Conservation (phyloP, 2,329 filamentous ascomycete species). For the Aspergillus piperis region DNA sequence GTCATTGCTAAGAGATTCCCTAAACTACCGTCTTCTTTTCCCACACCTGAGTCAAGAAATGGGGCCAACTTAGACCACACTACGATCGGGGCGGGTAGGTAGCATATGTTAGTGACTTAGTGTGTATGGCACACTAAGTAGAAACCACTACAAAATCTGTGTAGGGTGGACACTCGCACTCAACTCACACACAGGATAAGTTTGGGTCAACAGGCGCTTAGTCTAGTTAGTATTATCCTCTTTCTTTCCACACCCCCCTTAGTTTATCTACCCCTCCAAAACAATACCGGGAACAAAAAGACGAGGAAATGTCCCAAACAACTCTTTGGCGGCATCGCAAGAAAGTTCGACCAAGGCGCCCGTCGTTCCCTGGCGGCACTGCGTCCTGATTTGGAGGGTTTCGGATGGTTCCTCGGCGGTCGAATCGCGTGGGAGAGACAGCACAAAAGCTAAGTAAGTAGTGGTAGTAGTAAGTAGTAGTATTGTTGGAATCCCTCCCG, state of each 20-base stretch:
- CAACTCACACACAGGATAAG: neutral
- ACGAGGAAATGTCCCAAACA: neutral
- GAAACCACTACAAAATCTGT: neutral
- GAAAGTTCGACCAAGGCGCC: conserved; percentile 17
- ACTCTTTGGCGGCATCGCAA: neutral
- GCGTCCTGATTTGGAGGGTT: conserved; percentile 18
- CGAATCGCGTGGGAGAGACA: neutral
- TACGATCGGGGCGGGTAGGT: neutral
- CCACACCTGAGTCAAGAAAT: neutral
- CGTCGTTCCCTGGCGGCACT: conserved; percentile 4
- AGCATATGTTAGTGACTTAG: neutral
- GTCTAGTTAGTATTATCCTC: neutral
- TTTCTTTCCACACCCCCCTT: no score
- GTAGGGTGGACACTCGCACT: neutral
- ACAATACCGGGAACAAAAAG: neutral
- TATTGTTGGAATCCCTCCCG: neutral
- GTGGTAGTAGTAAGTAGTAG: neutral
- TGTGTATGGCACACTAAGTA: neutral
- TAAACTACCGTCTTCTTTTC: neutral
- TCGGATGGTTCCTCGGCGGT: conserved; percentile 12
- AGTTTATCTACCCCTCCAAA: neutral
- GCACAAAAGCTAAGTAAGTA: neutral
- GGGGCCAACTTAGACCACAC: conserved; percentile 8
- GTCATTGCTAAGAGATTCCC: neutral
- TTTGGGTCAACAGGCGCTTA: neutral